phyloP scores from a whole-genome alignment of 176 grass and related monocot genomes.

The Phragmites australis region DNA sequence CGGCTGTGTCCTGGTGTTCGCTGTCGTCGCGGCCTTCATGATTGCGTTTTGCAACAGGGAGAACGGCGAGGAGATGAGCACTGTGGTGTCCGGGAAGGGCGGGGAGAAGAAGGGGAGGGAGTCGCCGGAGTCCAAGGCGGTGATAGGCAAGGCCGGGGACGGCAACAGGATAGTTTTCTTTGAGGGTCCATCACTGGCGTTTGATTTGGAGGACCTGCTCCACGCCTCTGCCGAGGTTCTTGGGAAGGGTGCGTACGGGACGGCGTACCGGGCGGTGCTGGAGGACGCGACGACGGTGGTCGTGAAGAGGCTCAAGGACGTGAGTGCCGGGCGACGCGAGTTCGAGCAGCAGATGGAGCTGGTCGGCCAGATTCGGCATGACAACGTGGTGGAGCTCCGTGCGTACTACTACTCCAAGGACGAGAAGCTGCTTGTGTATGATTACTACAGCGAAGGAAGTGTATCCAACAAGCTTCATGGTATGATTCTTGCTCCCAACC shows the following conservation, averaged over 20 bases:
- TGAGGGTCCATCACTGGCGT: conserved; percentile 75
- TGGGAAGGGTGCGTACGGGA: conserved; percentile 89
- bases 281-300: conserved; percentile 91
- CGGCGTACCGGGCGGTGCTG: conserved; percentile 79
- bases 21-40: conserved; percentile 45
- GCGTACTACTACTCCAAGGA: conserved; percentile 99
- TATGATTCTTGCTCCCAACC: conserved; percentile 30
- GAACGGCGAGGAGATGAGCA: neutral
- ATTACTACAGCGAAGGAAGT: conserved; percentile 73
- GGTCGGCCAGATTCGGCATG: conserved; percentile 68
- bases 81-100: conserved; percentile 18
- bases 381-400: conserved; percentile 76
- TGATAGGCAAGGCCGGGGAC: conserved; percentile 55
- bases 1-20: conserved; percentile 48
- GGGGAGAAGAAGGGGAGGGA: conserved; percentile 48
- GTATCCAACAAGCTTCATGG: conserved; percentile 88
- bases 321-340: conserved; percentile 66
- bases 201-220: conserved; percentile 92
- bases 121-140: conserved; percentile 78
- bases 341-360: conserved; percentile 99
- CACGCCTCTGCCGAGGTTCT: conserved; percentile 94
- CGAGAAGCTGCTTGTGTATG: conserved; percentile 93
- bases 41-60: conserved; percentile 60
- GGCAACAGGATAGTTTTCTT: conserved; percentile 89
- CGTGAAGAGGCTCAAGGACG: conserved; percentile 95